phyloP scores from a whole-genome alignment of 352 stramenopile genomes.

The Phytophthora fragariaefolia region DNA sequence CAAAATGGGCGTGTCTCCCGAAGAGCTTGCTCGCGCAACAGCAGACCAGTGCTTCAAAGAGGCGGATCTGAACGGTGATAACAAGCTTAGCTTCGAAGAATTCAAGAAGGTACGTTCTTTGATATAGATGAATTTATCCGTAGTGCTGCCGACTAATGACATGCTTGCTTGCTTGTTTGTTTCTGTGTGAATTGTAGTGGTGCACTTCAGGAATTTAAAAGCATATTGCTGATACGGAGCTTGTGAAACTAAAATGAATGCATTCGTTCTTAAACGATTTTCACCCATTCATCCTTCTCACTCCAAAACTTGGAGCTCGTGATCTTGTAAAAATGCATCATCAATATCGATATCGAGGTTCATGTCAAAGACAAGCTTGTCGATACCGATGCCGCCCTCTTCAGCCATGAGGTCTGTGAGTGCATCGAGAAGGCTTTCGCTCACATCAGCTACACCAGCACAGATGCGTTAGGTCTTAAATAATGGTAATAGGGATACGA shows the following conservation, averaged over 20 bases:
- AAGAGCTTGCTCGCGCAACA: constrained; percentile 82
- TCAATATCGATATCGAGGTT: constrained; percentile 35
- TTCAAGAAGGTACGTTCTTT: constrained; percentile 84
- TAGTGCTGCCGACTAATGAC: constrained; percentile 26
- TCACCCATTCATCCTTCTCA: constrained; percentile 2
- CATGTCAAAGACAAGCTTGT: constrained; percentile 44
- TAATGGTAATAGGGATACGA: constrained; percentile 2
- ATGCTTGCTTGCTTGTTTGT: constrained; percentile 9
- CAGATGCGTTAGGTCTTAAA: constrained; percentile 15
- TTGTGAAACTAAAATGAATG: constrained; percentile 37
- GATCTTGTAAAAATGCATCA: constrained; percentile 30
- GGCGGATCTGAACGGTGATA: constrained; percentile 83
- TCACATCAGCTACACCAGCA: constrained; percentile 41
- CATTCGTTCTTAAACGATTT: constrained; percentile 15
- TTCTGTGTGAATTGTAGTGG: constrained; percentile 34
- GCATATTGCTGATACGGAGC: constrained; percentile 4
- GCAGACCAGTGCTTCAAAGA: constrained; percentile 88
- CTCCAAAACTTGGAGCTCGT: constrained; percentile 23
- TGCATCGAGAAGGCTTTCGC: constrained; percentile 49
- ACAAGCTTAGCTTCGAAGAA: constrained; percentile 89
- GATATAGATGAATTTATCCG: background rate
- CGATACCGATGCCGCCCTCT: constrained; percentile 50
- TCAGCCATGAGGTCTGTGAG: constrained; percentile 50
- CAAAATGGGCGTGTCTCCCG: constrained; percentile 78
- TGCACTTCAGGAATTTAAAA: constrained; percentile 48